Conservation (phyloP, 164 flowering plant genomes). For the Umbilicus rupestris region DNA sequence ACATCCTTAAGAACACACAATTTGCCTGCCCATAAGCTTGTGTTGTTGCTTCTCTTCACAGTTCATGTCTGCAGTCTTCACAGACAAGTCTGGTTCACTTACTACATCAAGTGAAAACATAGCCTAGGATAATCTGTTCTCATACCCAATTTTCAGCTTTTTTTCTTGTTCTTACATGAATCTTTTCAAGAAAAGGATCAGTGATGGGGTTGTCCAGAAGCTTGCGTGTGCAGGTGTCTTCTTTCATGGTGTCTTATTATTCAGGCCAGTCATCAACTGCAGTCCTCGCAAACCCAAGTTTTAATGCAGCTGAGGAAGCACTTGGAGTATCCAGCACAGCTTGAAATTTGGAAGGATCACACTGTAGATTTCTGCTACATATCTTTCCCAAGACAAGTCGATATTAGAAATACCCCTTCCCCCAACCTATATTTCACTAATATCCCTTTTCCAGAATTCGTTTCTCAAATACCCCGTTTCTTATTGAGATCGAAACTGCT, state of each 20-base stretch:
- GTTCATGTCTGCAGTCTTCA: too few species aligned
- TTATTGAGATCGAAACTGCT: too few species aligned
- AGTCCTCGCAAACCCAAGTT: conserved; percentile 63
- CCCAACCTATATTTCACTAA: too few species aligned
- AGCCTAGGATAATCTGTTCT: not conserved
- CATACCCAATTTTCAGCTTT: too few species aligned
- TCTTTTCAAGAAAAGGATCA: too few species aligned
- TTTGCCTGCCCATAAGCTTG: not conserved
- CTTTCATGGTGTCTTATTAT: conserved; percentile 34
- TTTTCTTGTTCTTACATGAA: too few species aligned
- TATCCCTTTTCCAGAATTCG: too few species aligned
- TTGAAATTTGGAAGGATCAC: conserved; percentile 53
- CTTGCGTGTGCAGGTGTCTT: conserved; percentile 16
- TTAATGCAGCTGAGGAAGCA: conserved; percentile 70
- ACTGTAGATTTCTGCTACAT: conserved; percentile 44
- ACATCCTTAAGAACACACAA: not conserved
- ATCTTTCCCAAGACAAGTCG: conserved; percentile 36
- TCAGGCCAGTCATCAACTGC: conserved; percentile 36
- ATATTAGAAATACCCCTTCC: too few species aligned
- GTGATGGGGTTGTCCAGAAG: not conserved
- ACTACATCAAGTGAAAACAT: not conserved
- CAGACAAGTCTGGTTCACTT: too few species aligned
- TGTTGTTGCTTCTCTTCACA: not conserved
- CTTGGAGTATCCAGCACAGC: conserved; percentile 54
- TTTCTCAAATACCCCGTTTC: too few species aligned